Conservation (phyloP, 75 land plant genomes). For the Sequoia sempervirens region DNA sequence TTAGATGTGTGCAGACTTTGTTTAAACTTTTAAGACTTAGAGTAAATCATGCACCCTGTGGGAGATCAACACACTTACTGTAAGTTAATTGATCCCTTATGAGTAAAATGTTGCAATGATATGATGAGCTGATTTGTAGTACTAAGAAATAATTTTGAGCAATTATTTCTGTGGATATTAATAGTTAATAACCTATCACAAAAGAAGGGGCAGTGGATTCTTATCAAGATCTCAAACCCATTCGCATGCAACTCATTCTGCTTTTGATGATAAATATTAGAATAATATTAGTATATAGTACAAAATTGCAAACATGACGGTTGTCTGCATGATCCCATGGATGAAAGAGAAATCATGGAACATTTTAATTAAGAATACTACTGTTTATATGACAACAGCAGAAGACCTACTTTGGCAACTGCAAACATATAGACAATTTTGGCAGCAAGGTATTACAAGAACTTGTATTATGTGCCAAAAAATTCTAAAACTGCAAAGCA, state of each 20-base stretch:
- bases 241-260: not conserved
- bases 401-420: not conserved
- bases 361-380: not conserved
- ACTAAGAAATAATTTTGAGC: not conserved
- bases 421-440: not conserved
- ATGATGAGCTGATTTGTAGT: not conserved
- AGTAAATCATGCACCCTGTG: not conserved
- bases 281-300: not conserved
- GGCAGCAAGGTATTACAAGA: not conserved
- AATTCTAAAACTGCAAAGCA: not conserved
- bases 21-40: not conserved
- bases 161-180: not conserved
- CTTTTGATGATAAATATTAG: not conserved
- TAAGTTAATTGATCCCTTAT: not conserved
- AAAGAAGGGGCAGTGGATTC: not conserved
- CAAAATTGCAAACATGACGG: not conserved
- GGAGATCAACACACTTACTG: not conserved
- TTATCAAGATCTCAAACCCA: not conserved
- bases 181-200: not conserved
- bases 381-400: not conserved
- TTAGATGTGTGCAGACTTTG: not conserved
- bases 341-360: not conserved
- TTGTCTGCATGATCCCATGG: not conserved
- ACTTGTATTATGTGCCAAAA: not conserved
- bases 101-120: not conserved